phyloP scores from a whole-genome alignment of 163 green algal species.

The Prototheca cutis region DNA sequence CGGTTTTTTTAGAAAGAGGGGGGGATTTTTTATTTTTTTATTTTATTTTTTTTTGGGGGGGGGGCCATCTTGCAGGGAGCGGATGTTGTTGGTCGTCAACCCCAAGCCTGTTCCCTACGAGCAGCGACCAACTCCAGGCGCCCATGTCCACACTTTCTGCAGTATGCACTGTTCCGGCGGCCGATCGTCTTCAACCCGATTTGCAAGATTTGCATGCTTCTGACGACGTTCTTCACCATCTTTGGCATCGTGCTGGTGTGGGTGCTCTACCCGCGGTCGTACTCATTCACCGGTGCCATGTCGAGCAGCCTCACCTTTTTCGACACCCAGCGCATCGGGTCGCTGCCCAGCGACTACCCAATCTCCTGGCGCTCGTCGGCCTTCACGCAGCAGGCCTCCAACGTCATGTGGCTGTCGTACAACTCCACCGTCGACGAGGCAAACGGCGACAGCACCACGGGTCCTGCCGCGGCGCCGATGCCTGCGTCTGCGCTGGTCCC shows the following conservation, averaged over 20 bases:
- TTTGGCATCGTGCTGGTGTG: constrained; percentile 42
- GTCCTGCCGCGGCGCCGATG: too few species aligned
- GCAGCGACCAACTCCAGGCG: too few species aligned
- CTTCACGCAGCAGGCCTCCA: constrained; percentile 11
- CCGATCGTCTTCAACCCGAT: constrained; percentile 34
- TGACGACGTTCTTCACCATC: constrained; percentile 27
- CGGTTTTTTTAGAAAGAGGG: background rate
- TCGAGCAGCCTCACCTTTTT: constrained; percentile 16
- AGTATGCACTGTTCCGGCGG: constrained; percentile 23
- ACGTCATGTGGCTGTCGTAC: constrained; percentile 7
- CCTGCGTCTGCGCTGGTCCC: too few species aligned
- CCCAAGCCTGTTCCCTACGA: too few species aligned
- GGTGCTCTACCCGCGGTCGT: constrained; percentile 37
- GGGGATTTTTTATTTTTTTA: background rate
- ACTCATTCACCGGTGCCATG: constrained; percentile 16
- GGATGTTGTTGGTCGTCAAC: too few species aligned
- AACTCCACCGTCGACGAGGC: constrained; percentile 8
- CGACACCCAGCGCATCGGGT: constrained; percentile 27
- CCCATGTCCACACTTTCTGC: too few species aligned
- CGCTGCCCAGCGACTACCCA: constrained; percentile 27
- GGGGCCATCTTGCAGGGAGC: too few species aligned
- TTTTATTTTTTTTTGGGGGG: too few species aligned
- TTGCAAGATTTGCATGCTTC: constrained; percentile 28
- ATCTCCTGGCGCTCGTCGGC: constrained; percentile 28
- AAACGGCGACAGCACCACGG: background rate